Evolutionary conservation across 2,329 filamentous ascomycete species (phyloP), one percentile per base, ranked within the genome.

Genomic region (Pseudogymnoascus sp.): DNA sequence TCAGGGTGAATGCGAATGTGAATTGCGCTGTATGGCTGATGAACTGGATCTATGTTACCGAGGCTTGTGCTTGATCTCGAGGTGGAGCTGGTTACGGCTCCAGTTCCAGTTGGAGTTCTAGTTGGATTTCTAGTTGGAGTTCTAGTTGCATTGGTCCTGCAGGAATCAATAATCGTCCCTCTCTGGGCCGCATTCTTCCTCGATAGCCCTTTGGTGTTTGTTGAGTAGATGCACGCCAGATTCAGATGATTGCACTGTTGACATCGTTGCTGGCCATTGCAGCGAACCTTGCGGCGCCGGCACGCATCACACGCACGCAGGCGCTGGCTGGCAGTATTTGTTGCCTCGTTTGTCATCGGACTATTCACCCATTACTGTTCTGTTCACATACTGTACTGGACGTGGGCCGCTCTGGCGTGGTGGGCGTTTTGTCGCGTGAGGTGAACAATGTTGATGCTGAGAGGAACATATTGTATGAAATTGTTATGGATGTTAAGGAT

Each of bases 231-330:
- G 68, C 79, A 82, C 31, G 68, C 70, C n/a, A 82, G 68, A 33
- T 77, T 76, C 53, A 80, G 73, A 67, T 78, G 76, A 19, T 66
- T 70, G 67, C 76, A 78, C 63, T 78, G 75, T 62, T 75, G 72
- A 62, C 79, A 82, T 46, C 75, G 71, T 26, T 75, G 70, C 62
- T 77, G 71, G 33, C 79, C 78, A 66, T 80, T 84, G 70, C 85
- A 87, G 66, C 85, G 78, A 2, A 83, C 84, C 71, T 87, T 87
- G 65, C 85, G 79, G 65, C 80, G 80, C 61, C 85, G 79, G 69
- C 85, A 88, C 12, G 83, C 75, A 61, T 83, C 75, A 73, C 85
- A 87, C 7, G 84, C 84, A 56, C 50, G 50, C 24, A 56, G 26
- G 24, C 50, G 50, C 50, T 35, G 50, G 50, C 50, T 56, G 50